Base-by-base conservation (phyloP, 257 asterid genomes). In the Rehmannia glutinosa region DNA sequence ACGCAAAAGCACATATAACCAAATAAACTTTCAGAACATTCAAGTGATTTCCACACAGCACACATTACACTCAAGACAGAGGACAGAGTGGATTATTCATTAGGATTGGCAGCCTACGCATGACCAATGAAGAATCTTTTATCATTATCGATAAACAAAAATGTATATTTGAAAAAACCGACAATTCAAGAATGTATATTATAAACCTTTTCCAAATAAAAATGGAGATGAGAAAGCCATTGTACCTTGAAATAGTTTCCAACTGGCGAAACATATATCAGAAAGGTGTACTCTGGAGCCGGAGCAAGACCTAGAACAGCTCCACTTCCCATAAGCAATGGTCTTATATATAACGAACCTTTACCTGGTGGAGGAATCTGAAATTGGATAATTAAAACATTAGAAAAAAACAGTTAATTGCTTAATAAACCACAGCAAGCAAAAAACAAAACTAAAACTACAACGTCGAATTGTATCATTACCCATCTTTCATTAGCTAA, bases 401-500 rank as follows among this genome's bases (percentile, higher is more conserved):
- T 50, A 55, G 16, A 8, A 4, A 17, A 23, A 24, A 42, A 19
- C 27, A 53, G 33, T 16, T 6, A 38, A 10, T 62, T 62, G 8
- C 64, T 17, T 16, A 23, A 71, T n/a, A 57, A 63, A 28, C 15
- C 36, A 59, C 12, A 19, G 2, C 47, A 59, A 36, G 47, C 64
- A 5, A 35, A 16, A 33, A 33, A 28, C 1, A 6, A 2, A 17
- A 15, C 9, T 9, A 27, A 2, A 28, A 46, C 66, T 45, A 12
- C 25, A 35, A 41, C 3, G 30, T 36, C 12, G 8, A 74, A 74
- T 9, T 10, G 8, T 19, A 41, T 12, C 68, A 52, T 66, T 89
- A 89, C 96, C 96, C 95, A 89, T 84, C 84, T 84, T 57, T 86
- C 78, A 51, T 89, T 89, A 51, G 95, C 95, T 64, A 86, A 60